Base-by-base conservation (phyloP, 176 grass and related monocot genomes). In the Rhynchospora tenuis region DNA sequence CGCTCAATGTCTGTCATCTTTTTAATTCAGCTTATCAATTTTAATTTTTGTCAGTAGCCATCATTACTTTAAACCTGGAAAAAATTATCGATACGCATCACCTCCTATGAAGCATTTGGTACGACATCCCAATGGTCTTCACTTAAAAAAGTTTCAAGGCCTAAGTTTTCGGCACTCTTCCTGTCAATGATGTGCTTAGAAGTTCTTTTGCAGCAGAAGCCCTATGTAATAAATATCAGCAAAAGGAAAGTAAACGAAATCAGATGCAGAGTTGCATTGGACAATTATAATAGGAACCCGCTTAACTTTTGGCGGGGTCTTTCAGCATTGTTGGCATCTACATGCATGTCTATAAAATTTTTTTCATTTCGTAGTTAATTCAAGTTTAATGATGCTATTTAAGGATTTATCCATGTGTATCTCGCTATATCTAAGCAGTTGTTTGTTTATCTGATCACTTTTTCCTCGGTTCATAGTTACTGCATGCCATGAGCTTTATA, bases 121-220 rank as follows among this genome's bases (percentile, higher is more conserved):
- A 26, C 24, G 24, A 61, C 59, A 61, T 26, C 3, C 20, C 7
- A 69, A 42, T 11, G 31, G 33, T 44, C 27, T 69, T 9, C 16
- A 68, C 64, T 43, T 2, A 2, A 19, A 43, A 67, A 62, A 42
- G 2, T 68, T 38, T 43, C 14, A 33, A 38, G 13, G 29, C 64
- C 64, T 43, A 74, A 74, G 50, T 83, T 29, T 91, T 79, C n/a
- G 47, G 64, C 67, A 46, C 88, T 63, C 47, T 68, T 10, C 61
- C 81, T 45, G 69, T 52, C 75, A 76, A 59, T 66, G 80, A 81
- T 55, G 46, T 68, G 71, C 59, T 73, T 46, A 94, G 83, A 31
- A 89, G 16, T 79, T 86, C 83, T 92, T 91, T 94, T 26, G 81
- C 63, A 42, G 77, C 87, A 19, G 70, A 57, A 77, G 87, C 90